Conservation (phyloP, 2,329 filamentous ascomycete genomes). For the Coniochaeta hoffmannii region DNA sequence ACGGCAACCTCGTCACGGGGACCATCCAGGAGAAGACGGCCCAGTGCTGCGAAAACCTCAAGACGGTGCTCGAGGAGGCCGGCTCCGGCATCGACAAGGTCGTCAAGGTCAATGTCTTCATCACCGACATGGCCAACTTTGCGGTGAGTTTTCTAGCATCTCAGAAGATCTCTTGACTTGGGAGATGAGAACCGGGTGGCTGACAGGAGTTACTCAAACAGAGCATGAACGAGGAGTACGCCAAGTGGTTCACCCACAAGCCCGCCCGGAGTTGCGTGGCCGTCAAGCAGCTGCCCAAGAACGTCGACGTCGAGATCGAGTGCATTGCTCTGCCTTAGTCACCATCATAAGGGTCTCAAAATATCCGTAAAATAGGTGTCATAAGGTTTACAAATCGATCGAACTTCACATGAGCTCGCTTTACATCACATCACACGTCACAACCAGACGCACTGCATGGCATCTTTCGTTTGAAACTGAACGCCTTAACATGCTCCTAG, state of each 20-base stretch:
- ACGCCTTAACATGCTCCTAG: neutral
- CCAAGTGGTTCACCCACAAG: slow-evolving; percentile 76
- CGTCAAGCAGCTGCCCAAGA: slow-evolving; percentile 81
- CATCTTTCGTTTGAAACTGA: neutral
- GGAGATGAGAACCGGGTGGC: too few relatives aligned
- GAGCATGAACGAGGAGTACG: slow-evolving; percentile 80
- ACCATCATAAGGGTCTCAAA: too few relatives aligned
- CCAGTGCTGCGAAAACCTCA: slow-evolving; percentile 66
- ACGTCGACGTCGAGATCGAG: slow-evolving; percentile 85
- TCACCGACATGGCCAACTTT: slow-evolving; percentile 88
- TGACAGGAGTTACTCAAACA: slow-evolving; percentile 16
- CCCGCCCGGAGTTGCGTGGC: slow-evolving; percentile 86
- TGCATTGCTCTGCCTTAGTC: slow-evolving; percentile 63
- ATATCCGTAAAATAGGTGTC: too few relatives aligned
- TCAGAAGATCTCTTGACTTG: too few relatives aligned
- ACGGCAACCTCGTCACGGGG: slow-evolving; percentile 49
- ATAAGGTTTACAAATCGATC: too few relatives aligned
- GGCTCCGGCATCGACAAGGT: slow-evolving; percentile 72
- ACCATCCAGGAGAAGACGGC: slow-evolving; percentile 57
- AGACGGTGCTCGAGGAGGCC: slow-evolving; percentile 74
- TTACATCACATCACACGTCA: neutral
- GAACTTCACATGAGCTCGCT: too few relatives aligned
- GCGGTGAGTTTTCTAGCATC: slow-evolving; percentile 37
- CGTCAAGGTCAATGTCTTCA: slow-evolving; percentile 88
- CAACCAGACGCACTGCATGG: neutral